These are phyloP conservation scores for Globisporangium viniferum DNA, from an alignment of 352 stramenopile species.

Conservation along the genomic window DNA sequence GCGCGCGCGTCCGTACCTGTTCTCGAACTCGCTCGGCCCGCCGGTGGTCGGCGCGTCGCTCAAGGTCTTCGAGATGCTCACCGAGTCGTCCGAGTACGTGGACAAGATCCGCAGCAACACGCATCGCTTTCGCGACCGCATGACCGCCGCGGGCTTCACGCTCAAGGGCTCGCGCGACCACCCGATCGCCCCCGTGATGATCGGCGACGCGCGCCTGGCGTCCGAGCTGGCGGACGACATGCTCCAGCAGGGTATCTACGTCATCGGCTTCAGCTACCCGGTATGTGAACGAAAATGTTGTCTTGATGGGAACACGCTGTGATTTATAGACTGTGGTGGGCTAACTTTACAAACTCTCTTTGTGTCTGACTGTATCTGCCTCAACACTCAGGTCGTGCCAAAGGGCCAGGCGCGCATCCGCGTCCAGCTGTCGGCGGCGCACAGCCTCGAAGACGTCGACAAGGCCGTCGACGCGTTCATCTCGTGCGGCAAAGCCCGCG, in stretches of 20 bases:
- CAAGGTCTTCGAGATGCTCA: slow-evolving; percentile 93
- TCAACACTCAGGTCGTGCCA: slow-evolving; percentile 84
- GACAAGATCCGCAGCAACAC: slow-evolving; percentile 89
- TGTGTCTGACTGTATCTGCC: too few relatives aligned
- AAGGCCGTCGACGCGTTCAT: slow-evolving; percentile 92
- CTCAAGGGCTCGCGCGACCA: slow-evolving; percentile 87
- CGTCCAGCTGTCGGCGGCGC: slow-evolving; percentile 89
- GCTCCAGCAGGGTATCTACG: slow-evolving; percentile 92
- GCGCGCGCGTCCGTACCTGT: slow-evolving; percentile 90
- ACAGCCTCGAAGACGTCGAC: slow-evolving; percentile 91
- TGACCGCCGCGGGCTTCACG: slow-evolving; percentile 89
- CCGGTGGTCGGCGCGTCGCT: slow-evolving; percentile 92
- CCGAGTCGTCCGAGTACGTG: slow-evolving; percentile 75
- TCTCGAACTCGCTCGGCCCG: slow-evolving; percentile 92
- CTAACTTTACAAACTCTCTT: neutral
- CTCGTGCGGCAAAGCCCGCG: slow-evolving; percentile 80
- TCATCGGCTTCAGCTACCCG: slow-evolving; percentile 94
- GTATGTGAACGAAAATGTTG: too few relatives aligned
- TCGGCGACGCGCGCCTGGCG: slow-evolving; percentile 89
- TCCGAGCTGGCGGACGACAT: slow-evolving; percentile 89
- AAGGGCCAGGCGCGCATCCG: slow-evolving; percentile 91
- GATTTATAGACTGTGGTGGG: too few relatives aligned
- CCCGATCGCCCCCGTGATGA: slow-evolving; percentile 91
- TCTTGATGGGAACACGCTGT: too few relatives aligned
- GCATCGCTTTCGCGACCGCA: slow-evolving; percentile 89